These are phyloP conservation scores for Hymenoscyphus albidus DNA, from an alignment of 2,329 filamentous ascomycete genomes.

Conservation along the genomic window DNA sequence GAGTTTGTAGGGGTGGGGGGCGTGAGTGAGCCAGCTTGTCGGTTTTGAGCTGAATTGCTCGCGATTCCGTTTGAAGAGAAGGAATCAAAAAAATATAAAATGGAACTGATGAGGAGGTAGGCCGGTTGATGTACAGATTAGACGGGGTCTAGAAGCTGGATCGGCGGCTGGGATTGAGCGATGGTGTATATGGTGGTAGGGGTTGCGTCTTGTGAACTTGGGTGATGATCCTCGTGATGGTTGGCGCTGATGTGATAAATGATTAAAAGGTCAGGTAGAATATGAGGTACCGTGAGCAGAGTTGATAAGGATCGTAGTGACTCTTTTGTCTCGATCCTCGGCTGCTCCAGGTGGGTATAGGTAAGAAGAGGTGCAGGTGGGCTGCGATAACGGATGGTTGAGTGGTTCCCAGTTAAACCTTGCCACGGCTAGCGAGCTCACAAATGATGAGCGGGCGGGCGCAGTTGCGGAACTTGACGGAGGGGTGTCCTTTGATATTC, in stretches of 20 bases:
- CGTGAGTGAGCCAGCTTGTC: conserved; percentile 31
- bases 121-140: background rate
- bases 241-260: conserved; percentile 12
- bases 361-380: background rate
- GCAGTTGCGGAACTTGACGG: background rate
- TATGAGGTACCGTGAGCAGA: background rate
- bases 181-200: background rate
- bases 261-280: background rate
- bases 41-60: conserved; percentile 14
- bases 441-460: background rate
- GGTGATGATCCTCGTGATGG: conserved; percentile 6
- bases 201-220: conserved; percentile 6
- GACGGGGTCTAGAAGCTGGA: background rate
- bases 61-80: background rate
- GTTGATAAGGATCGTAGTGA: conserved; percentile 1
- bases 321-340: background rate
- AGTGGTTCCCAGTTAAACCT: background rate
- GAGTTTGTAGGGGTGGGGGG: conserved; percentile 26
- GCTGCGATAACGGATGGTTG: background rate
- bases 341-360: background rate
- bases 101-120: background rate
- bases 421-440: conserved; percentile 1
- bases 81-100: background rate
- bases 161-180: background rate
- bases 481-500: background rate